phyloP scores from a whole-genome alignment of 1,139 yeast species.

The Taphrina sp. region DNA sequence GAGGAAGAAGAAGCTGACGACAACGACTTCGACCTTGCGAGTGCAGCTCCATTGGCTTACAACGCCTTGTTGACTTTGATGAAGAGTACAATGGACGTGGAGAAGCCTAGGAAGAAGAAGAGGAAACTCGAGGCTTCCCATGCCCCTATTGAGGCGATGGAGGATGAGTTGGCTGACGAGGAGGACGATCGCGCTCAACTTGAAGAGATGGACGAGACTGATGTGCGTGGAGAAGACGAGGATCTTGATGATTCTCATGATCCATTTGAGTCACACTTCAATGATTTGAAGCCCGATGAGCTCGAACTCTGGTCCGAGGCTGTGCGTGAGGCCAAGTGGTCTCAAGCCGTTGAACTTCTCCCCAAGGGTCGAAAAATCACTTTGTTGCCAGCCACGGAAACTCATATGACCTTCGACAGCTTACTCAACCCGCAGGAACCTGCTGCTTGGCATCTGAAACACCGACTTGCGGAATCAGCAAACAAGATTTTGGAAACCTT shows the following conservation, averaged over 20 bases:
- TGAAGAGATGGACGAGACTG: slow-evolving; percentile 42
- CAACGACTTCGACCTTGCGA: slow-evolving; percentile 37
- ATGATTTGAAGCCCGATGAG: slow-evolving; percentile 51
- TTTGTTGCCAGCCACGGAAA: not conserved
- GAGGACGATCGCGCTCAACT: slow-evolving; percentile 41
- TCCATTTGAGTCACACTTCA: slow-evolving; percentile 77
- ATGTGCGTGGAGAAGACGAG: slow-evolving; percentile 46
- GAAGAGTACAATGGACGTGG: slow-evolving; percentile 46
- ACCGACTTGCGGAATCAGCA: slow-evolving; percentile 35
- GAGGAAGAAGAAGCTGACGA: slow-evolving; percentile 40
- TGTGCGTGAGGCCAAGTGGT: not conserved
- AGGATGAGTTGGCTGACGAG: slow-evolving; percentile 38
- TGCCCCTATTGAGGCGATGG: slow-evolving; percentile 36
- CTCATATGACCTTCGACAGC: no score
- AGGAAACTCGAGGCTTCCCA: slow-evolving; percentile 40
- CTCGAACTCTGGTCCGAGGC: slow-evolving; percentile 42
- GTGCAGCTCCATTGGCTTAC: slow-evolving; percentile 53
- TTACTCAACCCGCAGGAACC: not conserved
- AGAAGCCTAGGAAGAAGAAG: slow-evolving; percentile 39
- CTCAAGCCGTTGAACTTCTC: not conserved
- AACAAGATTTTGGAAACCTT: not conserved
- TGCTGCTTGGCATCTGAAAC: slow-evolving; percentile 30
- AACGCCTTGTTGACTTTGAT: slow-evolving; percentile 68
- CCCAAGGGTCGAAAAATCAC: not conserved
- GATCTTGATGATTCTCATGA: slow-evolving; percentile 44